Evolutionary conservation across 164 flowering plant species (phyloP), one percentile per base, ranked within the genome.

Genomic region (Berberis vulgaris): DNA sequence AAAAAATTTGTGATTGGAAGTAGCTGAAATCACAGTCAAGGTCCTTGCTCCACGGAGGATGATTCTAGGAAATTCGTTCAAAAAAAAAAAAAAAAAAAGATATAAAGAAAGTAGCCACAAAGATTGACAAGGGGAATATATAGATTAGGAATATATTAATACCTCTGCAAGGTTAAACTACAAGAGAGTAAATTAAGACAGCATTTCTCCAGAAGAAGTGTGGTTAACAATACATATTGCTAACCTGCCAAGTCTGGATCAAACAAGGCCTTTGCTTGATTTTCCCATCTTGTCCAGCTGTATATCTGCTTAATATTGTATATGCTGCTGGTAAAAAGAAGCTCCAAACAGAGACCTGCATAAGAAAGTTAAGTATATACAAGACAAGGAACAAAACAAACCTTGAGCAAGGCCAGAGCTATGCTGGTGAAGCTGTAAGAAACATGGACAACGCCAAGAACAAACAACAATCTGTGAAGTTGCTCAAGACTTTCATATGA

Each of bases 221-320:
- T 26, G 26, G 26, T 26, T 26, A 26, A 26, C 26, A 26, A 26
- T 26, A 26, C 26, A 62, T 56, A 7, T 47, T 63, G 61, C 50
- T 45, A 60, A 79, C 89, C 84, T 80, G 72, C 73, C 71, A 56
- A 43, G 55, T 60, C 74, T 41, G 73, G 77, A 66, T 60, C 38
- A 47, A 83, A 80, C 71, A 82, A 66, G 39, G 67, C 10, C 77
- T 70, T 79, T 49, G 93, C 96, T 54, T 85, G 84, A 72, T 70
- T 73, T 72, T 89, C 98, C 98, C 98, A 92, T 10, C 58, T 67
- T 73, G 78, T 86, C 98, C 98, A 92, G 78, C 96, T 87, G 65
- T 84, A 75, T 2, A 92, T 89, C 98, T 92, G 76, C 70, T 71
- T 13, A n/a, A 77, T 1, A 43, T 9, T 2, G 41, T 60, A 43